Base-by-base conservation (phyloP, 106 monocot genomes). In the Apostasia shenzhenica region DNA sequence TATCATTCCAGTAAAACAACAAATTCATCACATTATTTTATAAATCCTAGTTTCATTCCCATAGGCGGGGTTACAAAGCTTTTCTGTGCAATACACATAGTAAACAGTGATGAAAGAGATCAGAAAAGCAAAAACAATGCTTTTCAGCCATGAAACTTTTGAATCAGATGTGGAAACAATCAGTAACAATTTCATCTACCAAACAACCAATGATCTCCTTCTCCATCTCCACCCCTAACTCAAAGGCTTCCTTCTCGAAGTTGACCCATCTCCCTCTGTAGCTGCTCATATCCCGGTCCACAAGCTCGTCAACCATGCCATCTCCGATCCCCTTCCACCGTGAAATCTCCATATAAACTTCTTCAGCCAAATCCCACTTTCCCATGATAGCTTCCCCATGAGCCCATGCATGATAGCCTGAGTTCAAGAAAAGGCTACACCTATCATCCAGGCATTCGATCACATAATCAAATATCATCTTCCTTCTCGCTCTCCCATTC, bases 291-390 rank as follows among this genome's bases (percentile, higher is more conserved):
- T 97, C 97, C 54, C 58, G 81, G 39, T 92, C 86, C 38, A 97
- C 97, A 45, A 97, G 76, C 57, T 89, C 89, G 59, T 97, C 97
- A 47, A 92, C 88, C 92, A 89, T 85, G 67, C 81, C 81, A 44
- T 89, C 89, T 59, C 76, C 89, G 59, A 81, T 83, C 57, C 73
- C 73, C 42, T 71, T 79, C 86, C 82, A 89, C 14, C 71, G 65
- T 26, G 76, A 82, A 9, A 92, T 77, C 78, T 92, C 84, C 54
- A 42, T 61, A 62, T 77, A 85, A 2, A 92, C 45, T 61, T 82
- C 75, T 57, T 81, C 82, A 1, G 86, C 79, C 51, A 88, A 66
- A 13, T 74, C 63, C 8, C 26, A 26, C 26, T 72, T 58, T 10
- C 45, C 11, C 3, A 70, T 57, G 41, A 84, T 10, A 5, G 67